Base-by-base conservation (phyloP, 1,139 yeast species). In the Sporopachydermia cereana region DNA sequence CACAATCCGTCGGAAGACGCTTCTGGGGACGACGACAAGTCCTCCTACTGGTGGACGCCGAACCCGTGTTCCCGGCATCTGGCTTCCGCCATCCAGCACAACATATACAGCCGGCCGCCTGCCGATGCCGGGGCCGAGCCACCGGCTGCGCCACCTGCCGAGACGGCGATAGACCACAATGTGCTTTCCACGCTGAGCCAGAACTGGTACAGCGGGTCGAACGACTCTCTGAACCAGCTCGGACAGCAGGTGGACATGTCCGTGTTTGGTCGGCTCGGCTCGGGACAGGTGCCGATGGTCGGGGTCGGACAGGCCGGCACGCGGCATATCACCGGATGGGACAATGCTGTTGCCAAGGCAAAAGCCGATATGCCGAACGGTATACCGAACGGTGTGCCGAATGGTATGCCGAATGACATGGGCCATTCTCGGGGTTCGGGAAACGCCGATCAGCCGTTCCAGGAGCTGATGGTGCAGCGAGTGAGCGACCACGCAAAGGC, bases 21-120 rank as follows among this genome's bases (percentile, higher is more conserved):
- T n/a, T 27, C 30, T 27, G 5, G 9, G n/a, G 39, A 34, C 9
- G 39, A 34, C 39, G 39, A 20, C 17, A 34, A 34, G 17, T 16
- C 22, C 17, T 12, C 22, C 12, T 34, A 34, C 17, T 34, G 39
- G 39, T 34, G 39, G 39, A 34, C 39, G 7, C 39, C 39, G 18
- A 34, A 12, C 9, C 39, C 39, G 22, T 12, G 20, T 7, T 5
- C 39, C 9, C 18, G 39, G 9, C n/a, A n/a, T n/a, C 12, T 27
- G 30, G n/a, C 14, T n/a, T 27, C 30, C n/a, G 30, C 30, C n/a
- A 27, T 27, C 30, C 12, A 27, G 14, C 12, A 27, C 30, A 27
- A n/a, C 30, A 27, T 27, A 12, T n/a, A 27, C 12, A 27, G n/a
- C n/a, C 14, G 30, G 14, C n/a, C n/a, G 30, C 14, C n/a, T 12